Base-by-base conservation (phyloP, 495 filamentous ascomycete species). In the Penicillium odoratum region DNA sequence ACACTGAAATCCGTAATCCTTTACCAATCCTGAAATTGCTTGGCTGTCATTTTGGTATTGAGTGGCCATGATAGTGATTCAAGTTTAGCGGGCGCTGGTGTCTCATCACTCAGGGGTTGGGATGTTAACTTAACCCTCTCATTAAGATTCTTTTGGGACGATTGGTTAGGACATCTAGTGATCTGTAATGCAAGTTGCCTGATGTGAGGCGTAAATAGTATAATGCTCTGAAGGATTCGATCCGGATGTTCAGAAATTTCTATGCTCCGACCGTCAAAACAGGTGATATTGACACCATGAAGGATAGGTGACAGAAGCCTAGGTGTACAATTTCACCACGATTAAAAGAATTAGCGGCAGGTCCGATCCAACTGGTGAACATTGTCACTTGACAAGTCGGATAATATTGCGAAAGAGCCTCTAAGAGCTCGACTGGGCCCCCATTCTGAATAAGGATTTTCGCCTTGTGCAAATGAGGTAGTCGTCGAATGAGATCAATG, bases 391-490 rank as follows among this genome's bases (percentile, higher is more conserved):
- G 43, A 46, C 43, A 46, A 46, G 43, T 46, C 3, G 43, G 43
- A 16, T 46, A 16, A 46, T 46, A 46, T 46, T 46, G 43, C 43
- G 43, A 46, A 46, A 46, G 43, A 46, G 43, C 43, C 43, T 46
- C 43, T 8, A 5, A 18, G 43, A 46, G 43, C 43, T 46, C 43
- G 43, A 46, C 21, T 25, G 43, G 43, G 43, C 43, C 43, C 15
- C 43, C 43, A 18, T 46, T n/a, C 11, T n/a, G 21, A 46, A 46
- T 16, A 18, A 46, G 21, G 1, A 46, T 46, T n/a, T 46, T 46
- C 43, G 21, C 43, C 15, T 46, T 16, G 7, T 46, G 43, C 43
- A 46, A 46, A 46, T 46, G 21, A 46, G 3, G 3, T 46, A 46
- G 15, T 46, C 43, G 43, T 46, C 9, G 43, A 46, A 46, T 46